phyloP scores from a whole-genome alignment of 225 moss, liverwort and hornwort species.

The Asterella californica region DNA sequence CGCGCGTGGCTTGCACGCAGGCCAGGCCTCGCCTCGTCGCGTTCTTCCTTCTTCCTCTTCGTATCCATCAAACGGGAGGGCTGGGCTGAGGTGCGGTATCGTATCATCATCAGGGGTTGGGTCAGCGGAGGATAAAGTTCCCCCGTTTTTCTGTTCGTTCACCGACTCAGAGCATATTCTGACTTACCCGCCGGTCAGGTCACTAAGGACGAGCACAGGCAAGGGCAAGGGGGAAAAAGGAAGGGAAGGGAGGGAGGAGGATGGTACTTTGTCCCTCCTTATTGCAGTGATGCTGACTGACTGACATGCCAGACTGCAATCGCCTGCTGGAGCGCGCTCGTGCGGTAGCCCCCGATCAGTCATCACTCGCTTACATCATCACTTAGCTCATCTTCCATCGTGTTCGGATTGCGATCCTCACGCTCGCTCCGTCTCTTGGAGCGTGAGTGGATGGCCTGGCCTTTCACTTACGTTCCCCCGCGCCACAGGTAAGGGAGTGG shows the following conservation, averaged over 20 bases:
- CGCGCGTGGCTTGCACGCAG: neutral
- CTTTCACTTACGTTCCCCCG: too few species aligned
- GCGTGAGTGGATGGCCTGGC: neutral
- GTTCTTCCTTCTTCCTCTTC: neutral
- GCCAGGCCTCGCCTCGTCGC: neutral
- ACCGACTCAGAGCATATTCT: too few species aligned
- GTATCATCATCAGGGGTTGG: neutral
- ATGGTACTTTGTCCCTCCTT: neutral
- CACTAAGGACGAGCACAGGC: neutral
- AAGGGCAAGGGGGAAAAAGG: neutral
- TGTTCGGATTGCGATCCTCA: neutral
- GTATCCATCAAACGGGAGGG: too few species aligned
- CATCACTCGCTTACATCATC: neutral
- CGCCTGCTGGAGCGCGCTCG: neutral
- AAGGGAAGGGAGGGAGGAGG: neutral
- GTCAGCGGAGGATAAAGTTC: neutral
- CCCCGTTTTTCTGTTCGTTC: neutral
- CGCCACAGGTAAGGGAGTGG: neutral
- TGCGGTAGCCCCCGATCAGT: neutral
- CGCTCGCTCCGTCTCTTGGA: neutral
- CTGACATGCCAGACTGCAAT: neutral
- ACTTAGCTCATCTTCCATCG: neutral
- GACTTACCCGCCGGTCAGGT: neutral
- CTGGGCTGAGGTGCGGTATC: too few species aligned
- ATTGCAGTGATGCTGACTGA: neutral